phyloP scores from a whole-genome alignment of 139 green algal species.

The Edaphochlamys debaryana region DNA sequence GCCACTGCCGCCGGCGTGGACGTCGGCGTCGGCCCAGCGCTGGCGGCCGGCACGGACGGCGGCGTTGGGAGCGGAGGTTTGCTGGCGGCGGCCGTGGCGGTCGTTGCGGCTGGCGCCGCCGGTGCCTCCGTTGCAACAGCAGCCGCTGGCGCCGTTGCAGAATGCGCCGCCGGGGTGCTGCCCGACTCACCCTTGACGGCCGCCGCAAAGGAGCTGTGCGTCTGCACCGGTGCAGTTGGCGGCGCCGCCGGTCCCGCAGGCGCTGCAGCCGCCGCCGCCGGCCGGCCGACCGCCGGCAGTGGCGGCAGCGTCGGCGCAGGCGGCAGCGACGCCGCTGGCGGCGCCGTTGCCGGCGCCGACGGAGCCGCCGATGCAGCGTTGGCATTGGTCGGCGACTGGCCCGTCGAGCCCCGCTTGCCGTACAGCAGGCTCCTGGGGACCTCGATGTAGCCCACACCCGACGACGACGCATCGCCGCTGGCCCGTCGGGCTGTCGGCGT shows the following conservation, averaged over 20 bases:
- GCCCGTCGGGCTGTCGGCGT: not conserved
- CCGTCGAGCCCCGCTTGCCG: slow-evolving; percentile 16
- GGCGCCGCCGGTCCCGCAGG: not conserved
- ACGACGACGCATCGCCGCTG: not conserved
- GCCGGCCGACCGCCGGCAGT: not conserved
- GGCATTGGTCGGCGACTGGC: slow-evolving; percentile 24
- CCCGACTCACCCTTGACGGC: not conserved
- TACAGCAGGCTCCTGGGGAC: slow-evolving; percentile 31
- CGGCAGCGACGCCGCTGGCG: not conserved
- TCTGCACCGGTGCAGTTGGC: not conserved
- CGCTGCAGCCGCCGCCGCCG: not conserved
- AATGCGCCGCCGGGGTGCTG: not conserved
- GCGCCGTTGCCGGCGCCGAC: not conserved
- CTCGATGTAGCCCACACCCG: slow-evolving; percentile 19
- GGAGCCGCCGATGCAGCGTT: not conserved
- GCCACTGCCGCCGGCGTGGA: too few species aligned
- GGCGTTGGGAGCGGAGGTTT: too few species aligned
- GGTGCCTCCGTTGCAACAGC: too few species aligned
- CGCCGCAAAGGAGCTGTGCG: slow-evolving; percentile 15
- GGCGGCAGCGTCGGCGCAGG: not conserved
- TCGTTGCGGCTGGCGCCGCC: not conserved
- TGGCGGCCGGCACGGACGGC: too few species aligned
- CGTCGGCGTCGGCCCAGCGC: not conserved
- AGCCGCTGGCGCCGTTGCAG: not conserved
- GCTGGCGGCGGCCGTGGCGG: not conserved